Conservation (phyloP, 768 basidiomycete species). For the Mycena crocata region DNA sequence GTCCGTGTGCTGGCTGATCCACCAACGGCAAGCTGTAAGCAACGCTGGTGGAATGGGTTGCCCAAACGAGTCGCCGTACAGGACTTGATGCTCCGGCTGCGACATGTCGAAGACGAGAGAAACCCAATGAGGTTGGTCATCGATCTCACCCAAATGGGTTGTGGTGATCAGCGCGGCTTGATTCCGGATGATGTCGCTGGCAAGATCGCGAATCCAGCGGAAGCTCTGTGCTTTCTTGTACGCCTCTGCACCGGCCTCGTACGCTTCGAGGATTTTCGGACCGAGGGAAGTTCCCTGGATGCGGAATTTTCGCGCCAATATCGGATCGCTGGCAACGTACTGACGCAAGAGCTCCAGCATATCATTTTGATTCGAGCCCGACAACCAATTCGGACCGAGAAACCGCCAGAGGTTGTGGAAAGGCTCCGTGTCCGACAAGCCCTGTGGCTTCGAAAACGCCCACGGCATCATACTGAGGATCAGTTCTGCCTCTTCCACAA, state of each 20-base stretch:
- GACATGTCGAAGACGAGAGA: constrained; percentile 12
- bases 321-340: not conserved
- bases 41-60: not conserved
- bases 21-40: constrained; percentile 5
- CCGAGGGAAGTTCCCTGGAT: not conserved
- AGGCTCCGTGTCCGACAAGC: constrained; percentile 13
- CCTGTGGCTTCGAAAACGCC: constrained; percentile 7
- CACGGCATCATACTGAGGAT: constrained; percentile 7
- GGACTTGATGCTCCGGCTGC: not conserved
- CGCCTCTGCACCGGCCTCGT: not conserved
- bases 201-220: constrained; percentile 15
- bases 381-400: constrained; percentile 12
- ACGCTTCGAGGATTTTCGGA: constrained; percentile 4
- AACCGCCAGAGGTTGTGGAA: constrained; percentile 5
- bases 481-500: not conserved
- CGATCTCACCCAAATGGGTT: constrained; percentile 4
- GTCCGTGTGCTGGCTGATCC: constrained; percentile 7
- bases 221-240: not conserved
- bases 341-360: constrained; percentile 20
- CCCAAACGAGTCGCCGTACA: constrained; percentile 10
- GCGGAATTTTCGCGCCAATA: not conserved
- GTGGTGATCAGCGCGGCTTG: not conserved
- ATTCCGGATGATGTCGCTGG: constrained; percentile 2
- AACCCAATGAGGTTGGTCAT: constrained; percentile 12
- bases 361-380: constrained; percentile 13